phyloP scores from a whole-genome alignment of 768 basidiomycete genomes.

The Panaeolus cyanescens region DNA sequence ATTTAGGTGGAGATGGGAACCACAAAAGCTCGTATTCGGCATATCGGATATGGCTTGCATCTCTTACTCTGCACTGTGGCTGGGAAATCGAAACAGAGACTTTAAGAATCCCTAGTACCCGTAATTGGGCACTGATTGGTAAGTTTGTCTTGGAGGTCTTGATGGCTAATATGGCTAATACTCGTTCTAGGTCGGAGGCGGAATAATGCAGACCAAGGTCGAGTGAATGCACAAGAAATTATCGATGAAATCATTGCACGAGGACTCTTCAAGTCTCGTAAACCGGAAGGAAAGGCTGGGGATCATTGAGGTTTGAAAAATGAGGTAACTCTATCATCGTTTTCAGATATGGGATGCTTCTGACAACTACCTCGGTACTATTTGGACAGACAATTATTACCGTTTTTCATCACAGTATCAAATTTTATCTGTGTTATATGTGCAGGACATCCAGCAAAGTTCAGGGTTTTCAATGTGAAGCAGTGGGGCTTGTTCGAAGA shows the following conservation, averaged over 20 bases:
- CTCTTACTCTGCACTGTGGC: constrained; percentile 70
- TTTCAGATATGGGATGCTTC: not conserved
- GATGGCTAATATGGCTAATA: constrained; percentile 4
- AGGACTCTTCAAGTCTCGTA: constrained; percentile 73
- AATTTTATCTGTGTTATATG: too few relatives aligned
- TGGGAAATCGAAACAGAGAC: constrained; percentile 88
- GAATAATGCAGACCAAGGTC: constrained; percentile 24
- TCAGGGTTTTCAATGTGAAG: too few relatives aligned
- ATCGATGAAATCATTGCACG: constrained; percentile 56
- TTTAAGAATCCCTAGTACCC: constrained; percentile 88
- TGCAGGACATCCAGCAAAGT: too few relatives aligned
- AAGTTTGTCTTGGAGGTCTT: constrained; percentile 21
- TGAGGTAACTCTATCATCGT: not conserved
- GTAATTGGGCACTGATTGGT: constrained; percentile 94
- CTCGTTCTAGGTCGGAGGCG: constrained; percentile 27
- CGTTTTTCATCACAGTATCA: too few relatives aligned
- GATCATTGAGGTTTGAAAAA: constrained; percentile 24
- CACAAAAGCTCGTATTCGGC: constrained; percentile 72
- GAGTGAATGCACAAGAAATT: constrained; percentile 51
- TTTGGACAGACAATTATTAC: too few relatives aligned
- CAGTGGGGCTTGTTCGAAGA: too few relatives aligned
- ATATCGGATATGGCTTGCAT: constrained; percentile 88
- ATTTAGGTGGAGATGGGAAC: constrained; percentile 63
- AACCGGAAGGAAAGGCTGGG: constrained; percentile 67
- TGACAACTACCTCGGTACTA: too few relatives aligned